phyloP scores from a whole-genome alignment of 805 yeast genomes.

The Lipomyces japonicus region DNA sequence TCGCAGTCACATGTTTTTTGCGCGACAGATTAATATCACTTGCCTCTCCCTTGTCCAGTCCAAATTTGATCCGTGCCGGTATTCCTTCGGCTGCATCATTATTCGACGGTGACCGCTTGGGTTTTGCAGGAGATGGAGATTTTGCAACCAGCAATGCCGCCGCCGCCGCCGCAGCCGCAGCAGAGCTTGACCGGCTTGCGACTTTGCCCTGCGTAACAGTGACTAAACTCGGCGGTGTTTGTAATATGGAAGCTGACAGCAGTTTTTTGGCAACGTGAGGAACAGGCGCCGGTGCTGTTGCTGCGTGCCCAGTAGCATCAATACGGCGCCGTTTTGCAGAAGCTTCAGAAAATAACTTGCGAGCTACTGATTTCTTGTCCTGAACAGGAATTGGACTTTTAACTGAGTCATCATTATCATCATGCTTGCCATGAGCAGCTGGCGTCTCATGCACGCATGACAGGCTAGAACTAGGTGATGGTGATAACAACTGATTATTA shows the following conservation, averaged over 20 bases:
- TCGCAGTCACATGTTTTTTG: not conserved
- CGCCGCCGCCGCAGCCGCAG: not conserved
- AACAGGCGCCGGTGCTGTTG: not conserved
- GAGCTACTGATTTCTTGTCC: too few relatives aligned
- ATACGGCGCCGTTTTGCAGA: too few relatives aligned
- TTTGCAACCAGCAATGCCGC: constrained; percentile 15
- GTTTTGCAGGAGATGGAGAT: constrained; percentile 22
- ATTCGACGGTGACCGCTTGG: not conserved
- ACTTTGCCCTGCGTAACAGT: too few relatives aligned
- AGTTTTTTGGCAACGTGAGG: not conserved
- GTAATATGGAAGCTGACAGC: not conserved
- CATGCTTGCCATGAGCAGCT: too few relatives aligned
- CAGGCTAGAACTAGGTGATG: too few relatives aligned
- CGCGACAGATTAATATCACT: constrained; percentile 26
- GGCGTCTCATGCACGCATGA: too few relatives aligned
- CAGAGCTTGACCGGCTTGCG: too few relatives aligned
- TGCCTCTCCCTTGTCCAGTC: constrained; percentile 31
- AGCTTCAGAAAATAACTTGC: too few relatives aligned
- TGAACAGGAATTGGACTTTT: too few relatives aligned
- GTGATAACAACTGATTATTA: too few relatives aligned
- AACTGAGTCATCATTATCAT: too few relatives aligned
- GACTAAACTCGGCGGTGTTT: not conserved
- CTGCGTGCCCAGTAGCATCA: too few relatives aligned
- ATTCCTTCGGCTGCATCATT: not conserved
- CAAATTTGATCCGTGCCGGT: constrained; percentile 29